phyloP scores from a whole-genome alignment of 179 eudicot genomes.

The Pouteria campechiana region DNA sequence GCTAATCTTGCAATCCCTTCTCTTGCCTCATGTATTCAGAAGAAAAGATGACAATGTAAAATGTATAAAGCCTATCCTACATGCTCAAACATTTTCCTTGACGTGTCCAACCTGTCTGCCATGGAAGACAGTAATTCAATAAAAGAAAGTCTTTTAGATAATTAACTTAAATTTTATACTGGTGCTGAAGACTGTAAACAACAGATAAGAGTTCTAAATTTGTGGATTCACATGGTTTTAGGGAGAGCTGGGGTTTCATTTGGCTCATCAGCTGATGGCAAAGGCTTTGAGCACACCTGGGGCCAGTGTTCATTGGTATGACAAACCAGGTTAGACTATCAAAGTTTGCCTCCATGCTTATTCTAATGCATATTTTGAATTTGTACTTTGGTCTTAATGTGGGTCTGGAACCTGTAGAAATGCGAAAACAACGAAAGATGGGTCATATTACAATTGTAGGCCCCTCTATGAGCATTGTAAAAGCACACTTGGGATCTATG shows the following conservation, averaged over 20 bases:
- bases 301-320: conserved; percentile 87
- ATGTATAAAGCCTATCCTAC: too few species aligned
- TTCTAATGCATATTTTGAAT: not conserved
- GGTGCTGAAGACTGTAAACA: too few species aligned
- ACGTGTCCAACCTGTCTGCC: too few species aligned
- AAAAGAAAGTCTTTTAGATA: too few species aligned
- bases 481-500: conserved; percentile 44
- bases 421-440: conserved; percentile 88
- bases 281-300: conserved; percentile 61
- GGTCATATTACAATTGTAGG: conserved; percentile 90
- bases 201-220: too few species aligned
- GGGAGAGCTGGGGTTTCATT: conserved; percentile 76
- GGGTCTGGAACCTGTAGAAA: conserved; percentile 32
- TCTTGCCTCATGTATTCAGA: too few species aligned
- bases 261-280: conserved; percentile 58
- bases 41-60: too few species aligned
- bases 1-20: too few species aligned
- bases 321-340: conserved; percentile 70
- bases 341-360: not conserved
- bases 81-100: too few species aligned
- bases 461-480: conserved; percentile 58
- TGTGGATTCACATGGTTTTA: conserved; percentile 15
- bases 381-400: not conserved
- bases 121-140: too few species aligned
- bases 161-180: too few species aligned